phyloP scores from a whole-genome alignment of 495 filamentous ascomycete genomes.

The Filosporella fistucella region DNA sequence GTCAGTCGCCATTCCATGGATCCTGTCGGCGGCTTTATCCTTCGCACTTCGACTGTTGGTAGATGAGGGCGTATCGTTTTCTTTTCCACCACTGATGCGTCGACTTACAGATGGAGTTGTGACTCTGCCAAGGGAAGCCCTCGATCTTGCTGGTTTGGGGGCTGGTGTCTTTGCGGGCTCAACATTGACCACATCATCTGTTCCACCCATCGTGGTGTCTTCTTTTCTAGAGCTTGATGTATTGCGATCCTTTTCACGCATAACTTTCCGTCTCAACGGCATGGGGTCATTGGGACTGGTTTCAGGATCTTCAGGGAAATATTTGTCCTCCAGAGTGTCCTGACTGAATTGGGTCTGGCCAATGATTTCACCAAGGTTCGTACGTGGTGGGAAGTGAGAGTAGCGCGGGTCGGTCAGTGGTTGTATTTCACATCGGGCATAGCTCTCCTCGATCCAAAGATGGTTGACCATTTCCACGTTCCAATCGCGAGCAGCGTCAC shows the following conservation, averaged over 20 bases:
- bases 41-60: slow-evolving; percentile 84
- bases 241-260: slow-evolving; percentile 25
- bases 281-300: slow-evolving; percentile 18
- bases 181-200: slow-evolving; percentile 4
- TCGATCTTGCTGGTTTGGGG: background rate
- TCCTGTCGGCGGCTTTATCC: slow-evolving; percentile 65
- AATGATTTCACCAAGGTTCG: slow-evolving; percentile 88
- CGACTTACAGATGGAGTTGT: slow-evolving; percentile 17
- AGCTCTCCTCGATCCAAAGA: slow-evolving; percentile 96
- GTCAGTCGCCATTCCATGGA: slow-evolving; percentile 75
- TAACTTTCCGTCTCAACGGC: slow-evolving; percentile 12
- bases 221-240: slow-evolving; percentile 1
- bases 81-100: slow-evolving; percentile 51
- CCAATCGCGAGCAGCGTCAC: slow-evolving; percentile 87
- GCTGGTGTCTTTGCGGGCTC: background rate
- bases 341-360: slow-evolving; percentile 70
- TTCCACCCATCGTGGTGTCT: slow-evolving; percentile 6
- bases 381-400: slow-evolving; percentile 75
- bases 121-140: slow-evolving; percentile 1
- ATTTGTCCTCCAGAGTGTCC: slow-evolving; percentile 47
- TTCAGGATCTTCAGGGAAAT: slow-evolving; percentile 37
- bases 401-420: slow-evolving; percentile 65
- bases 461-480: slow-evolving; percentile 87
- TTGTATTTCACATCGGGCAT: slow-evolving; percentile 75
- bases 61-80: slow-evolving; percentile 79